Conservation (phyloP, 257 asterid species). For the Dorcoceras hygrometricum region DNA sequence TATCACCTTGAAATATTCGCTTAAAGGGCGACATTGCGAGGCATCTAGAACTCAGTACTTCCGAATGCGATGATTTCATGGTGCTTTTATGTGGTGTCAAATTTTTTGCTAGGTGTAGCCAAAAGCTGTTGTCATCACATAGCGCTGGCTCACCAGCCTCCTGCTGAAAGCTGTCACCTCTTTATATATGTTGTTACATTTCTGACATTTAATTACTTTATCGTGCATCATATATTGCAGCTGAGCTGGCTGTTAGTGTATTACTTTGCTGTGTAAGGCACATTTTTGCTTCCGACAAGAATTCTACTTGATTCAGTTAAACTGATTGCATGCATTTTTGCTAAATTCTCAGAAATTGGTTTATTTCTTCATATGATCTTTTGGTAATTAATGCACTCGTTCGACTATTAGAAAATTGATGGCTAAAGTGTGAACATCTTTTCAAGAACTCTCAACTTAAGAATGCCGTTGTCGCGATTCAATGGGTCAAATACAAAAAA, state of each 20-base stretch:
- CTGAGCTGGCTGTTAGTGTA: not conserved
- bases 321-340: not conserved
- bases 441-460: not conserved
- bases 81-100: not conserved
- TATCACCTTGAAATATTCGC: constrained; percentile 66
- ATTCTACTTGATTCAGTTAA: not conserved
- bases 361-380: not conserved
- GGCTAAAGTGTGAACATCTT: not conserved
- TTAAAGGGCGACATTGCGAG: constrained; percentile 62
- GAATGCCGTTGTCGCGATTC: not conserved
- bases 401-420: constrained; percentile 14
- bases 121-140: not conserved
- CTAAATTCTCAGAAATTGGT: not conserved
- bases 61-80: constrained; percentile 52
- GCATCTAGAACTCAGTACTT: constrained; percentile 63
- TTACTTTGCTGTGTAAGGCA: not conserved
- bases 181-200: not conserved
- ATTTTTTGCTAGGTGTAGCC: not conserved
- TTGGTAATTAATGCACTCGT: not conserved
- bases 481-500: not conserved
- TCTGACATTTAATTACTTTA: not conserved
- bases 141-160: not conserved
- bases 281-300: not conserved
- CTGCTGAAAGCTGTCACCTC: not conserved
- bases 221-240: not conserved